These are phyloP conservation scores for Alternaria alternata DNA, from an alignment of 2,329 filamentous ascomycete genomes.

Conservation along the genomic window DNA sequence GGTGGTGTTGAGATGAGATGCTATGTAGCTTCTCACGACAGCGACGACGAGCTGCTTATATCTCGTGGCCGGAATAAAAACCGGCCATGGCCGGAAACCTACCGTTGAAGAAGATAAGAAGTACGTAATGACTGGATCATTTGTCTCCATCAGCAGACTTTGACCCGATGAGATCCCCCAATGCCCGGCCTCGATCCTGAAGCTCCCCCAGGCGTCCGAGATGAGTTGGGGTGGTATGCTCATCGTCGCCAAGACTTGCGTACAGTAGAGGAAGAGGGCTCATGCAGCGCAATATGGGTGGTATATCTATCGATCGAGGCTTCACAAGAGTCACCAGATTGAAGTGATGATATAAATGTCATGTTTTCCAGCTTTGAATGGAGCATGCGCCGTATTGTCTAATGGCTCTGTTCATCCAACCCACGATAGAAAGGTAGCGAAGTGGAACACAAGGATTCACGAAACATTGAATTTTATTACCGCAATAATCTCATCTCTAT, in stretches of 20 bases:
- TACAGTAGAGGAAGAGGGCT: slow-evolving; percentile 1
- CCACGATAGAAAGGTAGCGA: not conserved
- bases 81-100: slow-evolving; percentile 40
- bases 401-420: not conserved
- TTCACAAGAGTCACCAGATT: not conserved
- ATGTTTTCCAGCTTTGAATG: not conserved
- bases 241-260: slow-evolving; percentile 27
- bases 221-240: slow-evolving; percentile 10
- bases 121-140: slow-evolving; percentile 50
- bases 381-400: not conserved
- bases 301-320: too few species aligned
- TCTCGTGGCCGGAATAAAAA: slow-evolving; percentile 43
- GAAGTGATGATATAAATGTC: not conserved
- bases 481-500: not conserved
- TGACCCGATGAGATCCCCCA: slow-evolving; percentile 20
- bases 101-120: slow-evolving; percentile 41
- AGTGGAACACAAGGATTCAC: not conserved
- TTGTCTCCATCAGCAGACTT: slow-evolving; percentile 23
- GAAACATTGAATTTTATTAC: not conserved
- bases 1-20: slow-evolving; percentile 11
- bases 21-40: slow-evolving; percentile 10
- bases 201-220: slow-evolving; percentile 1
- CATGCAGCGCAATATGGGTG: not conserved
- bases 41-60: slow-evolving; percentile 43
- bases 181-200: slow-evolving; percentile 12